Conservation (phyloP, 2,329 filamentous ascomycete species). For the Xylaria sp. region DNA sequence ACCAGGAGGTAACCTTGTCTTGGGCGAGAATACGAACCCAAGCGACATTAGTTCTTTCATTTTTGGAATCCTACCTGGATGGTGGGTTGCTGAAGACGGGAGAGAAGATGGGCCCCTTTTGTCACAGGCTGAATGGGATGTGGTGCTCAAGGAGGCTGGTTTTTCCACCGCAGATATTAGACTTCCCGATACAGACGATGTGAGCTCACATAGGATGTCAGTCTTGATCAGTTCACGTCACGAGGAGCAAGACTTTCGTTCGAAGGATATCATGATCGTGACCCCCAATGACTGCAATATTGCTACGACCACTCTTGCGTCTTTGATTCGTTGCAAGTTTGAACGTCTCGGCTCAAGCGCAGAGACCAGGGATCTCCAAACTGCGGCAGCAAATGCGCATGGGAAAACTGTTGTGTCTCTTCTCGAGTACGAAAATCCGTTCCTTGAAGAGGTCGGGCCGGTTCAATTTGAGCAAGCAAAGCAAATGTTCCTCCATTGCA, state of each 20-base stretch:
- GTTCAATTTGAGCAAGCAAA: conserved; percentile 19
- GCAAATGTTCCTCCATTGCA: conserved; percentile 17
- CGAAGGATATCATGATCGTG: conserved; percentile 19
- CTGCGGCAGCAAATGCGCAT: not conserved
- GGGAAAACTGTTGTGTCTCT: conserved; percentile 20
- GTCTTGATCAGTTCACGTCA: conserved; percentile 14
- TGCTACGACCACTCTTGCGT: conserved; percentile 13
- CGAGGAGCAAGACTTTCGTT: conserved; percentile 8
- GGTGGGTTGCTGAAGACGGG: conserved; percentile 26
- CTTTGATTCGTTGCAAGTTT: not conserved
- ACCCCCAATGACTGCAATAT: not conserved
- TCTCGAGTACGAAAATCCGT: conserved; percentile 21
- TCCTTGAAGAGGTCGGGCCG: conserved; percentile 13
- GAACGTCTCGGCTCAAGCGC: not conserved
- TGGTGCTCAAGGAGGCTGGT: conserved; percentile 10
- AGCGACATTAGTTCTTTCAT: conserved; percentile 25
- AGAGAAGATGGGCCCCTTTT: conserved; percentile 17
- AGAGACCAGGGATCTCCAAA: conserved; percentile 12
- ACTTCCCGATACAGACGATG: conserved; percentile 3
- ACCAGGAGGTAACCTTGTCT: not conserved
- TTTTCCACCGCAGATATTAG: conserved; percentile 12
- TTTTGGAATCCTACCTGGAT: conserved; percentile 17
- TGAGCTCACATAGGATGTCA: conserved; percentile 9
- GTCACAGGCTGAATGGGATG: conserved; percentile 21
- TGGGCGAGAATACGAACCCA: conserved; percentile 21